Evolutionary conservation across 305 asterid genomes (phyloP), one percentile per base, ranked within the genome.

Genomic region (Vinca major): DNA sequence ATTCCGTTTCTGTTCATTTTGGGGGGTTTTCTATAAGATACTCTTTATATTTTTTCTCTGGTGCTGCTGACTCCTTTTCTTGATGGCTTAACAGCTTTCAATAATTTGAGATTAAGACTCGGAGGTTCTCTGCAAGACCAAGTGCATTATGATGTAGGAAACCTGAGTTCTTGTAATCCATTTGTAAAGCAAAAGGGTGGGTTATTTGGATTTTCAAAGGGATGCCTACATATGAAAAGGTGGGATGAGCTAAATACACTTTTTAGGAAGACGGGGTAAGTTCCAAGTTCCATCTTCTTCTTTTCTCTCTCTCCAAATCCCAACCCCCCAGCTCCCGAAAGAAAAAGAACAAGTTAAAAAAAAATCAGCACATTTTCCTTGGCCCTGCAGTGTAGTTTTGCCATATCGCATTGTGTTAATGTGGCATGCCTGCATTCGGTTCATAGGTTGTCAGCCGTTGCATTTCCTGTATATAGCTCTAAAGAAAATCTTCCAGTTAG

Each of bases 91-190:
- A 51, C 83, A 93, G 97, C 95, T 80, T 93, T 93, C 81, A 76
- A 83, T 86, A 77, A 44, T 72, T 79, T 93, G 88, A 85, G 99
- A 77, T 54, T 94, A 68, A 80, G 99, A 71, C 79, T 91, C 12
- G 99, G 97, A 49, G 99, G 99, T 77, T 93, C 97, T 8, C 81
- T 93, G 85, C 97, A 93, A 84, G 96, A 93, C 69, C 95, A 84
- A 85, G 90, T 91, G 41, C 36, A 84, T 55, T 94, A 94, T 75
- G 71, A 77, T 54, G 88, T 91, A 50, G 97, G 91, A 50, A 84
- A 81, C 66, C 66, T 73, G 43, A 72, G 77, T 53, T 80, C 86
- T 72, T 94, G 99, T 77, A 67, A 60, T 16, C 78, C 82, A n/a
- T 86, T 93, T 71, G 75, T 10, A 41, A 83, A 84, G 85, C 79